Base-by-base conservation (phyloP, 768 basidiomycete genomes). In the Sarcomyxa edulis region DNA sequence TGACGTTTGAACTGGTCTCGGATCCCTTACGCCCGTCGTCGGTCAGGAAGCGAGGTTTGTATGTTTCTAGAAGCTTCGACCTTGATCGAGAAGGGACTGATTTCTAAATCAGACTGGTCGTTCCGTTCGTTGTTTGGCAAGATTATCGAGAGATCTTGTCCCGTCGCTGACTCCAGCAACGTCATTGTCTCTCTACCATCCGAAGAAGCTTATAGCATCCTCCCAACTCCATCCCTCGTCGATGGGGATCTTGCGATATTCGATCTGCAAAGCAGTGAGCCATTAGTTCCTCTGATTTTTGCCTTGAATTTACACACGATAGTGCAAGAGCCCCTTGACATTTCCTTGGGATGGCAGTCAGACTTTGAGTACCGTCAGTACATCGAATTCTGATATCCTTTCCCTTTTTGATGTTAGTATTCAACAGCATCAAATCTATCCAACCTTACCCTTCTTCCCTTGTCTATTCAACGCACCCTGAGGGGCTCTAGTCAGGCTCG, bases 1-100 rank as follows among this genome's bases (percentile, higher is more conserved):
- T 94, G 37, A 71, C 71, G 3, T 78, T 84, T 43, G 90, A 92
- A 53, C 74, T 80, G 11, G 83, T 97, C 5, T 71, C 79, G 10
- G 82, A 97, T 55, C 84, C 93, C 11, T 64, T 93, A 19, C 73
- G 87, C 24, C 52, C 53, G 16, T 68, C 71, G 19, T 49, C 49
- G n/a, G 64, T 62, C 14, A 66, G 58, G 42, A 74, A 69, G 46
- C 74, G 76, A 72, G 80, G 85, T 82, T 37, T 33, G 55, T 39
- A 8, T 19, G n/a, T n/a, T 11, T 32, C 37, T 40, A 32, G 27
- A 11, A 21, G 8, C 23, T 7, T 12, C 27, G 29, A 35, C 9
- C 22, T 30, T 12, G 34, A 30, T 22, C 6, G 25, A 10, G 32
- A 40, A 23, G 43, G 40, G 15, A 30, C 18, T 33, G 5, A 33